These are phyloP conservation scores for Kwoniella dendrophila DNA, from an alignment of 768 basidiomycete genomes.

Conservation along the genomic window DNA sequence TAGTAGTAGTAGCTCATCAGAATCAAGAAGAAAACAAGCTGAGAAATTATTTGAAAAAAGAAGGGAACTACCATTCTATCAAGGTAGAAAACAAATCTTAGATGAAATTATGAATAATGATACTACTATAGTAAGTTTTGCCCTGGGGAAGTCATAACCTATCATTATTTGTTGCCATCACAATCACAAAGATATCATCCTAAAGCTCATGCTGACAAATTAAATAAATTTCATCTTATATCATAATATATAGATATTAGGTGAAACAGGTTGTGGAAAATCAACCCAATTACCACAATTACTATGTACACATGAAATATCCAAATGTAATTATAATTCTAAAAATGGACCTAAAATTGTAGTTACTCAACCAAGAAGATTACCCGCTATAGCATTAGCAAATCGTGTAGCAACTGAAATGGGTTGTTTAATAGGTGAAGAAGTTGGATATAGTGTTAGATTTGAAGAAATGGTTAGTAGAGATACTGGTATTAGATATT, in stretches of 20 bases:
- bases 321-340: slow-evolving; percentile 10
- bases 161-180: not conserved
- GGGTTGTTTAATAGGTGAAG: slow-evolving; percentile 44
- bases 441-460: slow-evolving; percentile 54
- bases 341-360: slow-evolving; percentile 30
- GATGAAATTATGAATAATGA: slow-evolving; percentile 50
- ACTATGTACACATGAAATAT: slow-evolving; percentile 38
- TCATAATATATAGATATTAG: no score
- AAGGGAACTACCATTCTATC: slow-evolving; percentile 49
- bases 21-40: slow-evolving; percentile 28
- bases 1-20: not conserved
- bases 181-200: not conserved
- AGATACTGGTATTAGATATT: slow-evolving; percentile 45
- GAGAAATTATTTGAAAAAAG: slow-evolving; percentile 39
- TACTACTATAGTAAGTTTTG: slow-evolving; percentile 48
- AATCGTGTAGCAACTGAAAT: slow-evolving; percentile 51
- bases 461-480: slow-evolving; percentile 48
- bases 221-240: not conserved
- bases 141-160: not conserved
- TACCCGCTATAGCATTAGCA: slow-evolving; percentile 51
- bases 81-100: slow-evolving; percentile 46
- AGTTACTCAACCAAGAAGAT: slow-evolving; percentile 52
- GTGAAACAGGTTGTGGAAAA: slow-evolving; percentile 56
- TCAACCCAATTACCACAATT: slow-evolving; percentile 54
- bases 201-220: not conserved